Conservation (phyloP, 2,329 filamentous ascomycete species). For the Fusarium torulosum region DNA sequence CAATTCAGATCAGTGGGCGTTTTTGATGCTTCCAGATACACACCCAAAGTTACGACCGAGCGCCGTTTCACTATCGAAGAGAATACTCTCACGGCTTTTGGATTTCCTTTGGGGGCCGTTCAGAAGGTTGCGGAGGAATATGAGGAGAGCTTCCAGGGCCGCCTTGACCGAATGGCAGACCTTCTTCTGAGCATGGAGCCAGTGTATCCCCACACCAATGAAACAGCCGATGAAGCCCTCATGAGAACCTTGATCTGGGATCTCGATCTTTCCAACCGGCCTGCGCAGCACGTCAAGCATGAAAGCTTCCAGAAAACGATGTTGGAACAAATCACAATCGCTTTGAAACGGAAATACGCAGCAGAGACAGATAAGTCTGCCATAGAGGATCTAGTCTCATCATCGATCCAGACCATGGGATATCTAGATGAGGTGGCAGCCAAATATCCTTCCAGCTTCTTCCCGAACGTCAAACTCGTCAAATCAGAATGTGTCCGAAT, state of each 20-base stretch:
- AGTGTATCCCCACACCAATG: neutral
- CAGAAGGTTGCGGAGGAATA: neutral
- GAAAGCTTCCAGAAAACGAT: neutral
- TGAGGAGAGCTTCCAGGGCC: neutral
- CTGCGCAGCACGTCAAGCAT: neutral
- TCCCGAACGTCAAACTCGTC: neutral
- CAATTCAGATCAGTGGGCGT: neutral
- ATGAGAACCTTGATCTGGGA: conserved; percentile 15
- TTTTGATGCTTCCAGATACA: neutral
- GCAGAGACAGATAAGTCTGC: neutral
- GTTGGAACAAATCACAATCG: neutral
- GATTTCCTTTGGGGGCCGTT: neutral
- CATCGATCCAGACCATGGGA: rapidly evolving
- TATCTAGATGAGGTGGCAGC: neutral
- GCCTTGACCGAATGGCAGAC: rapidly evolving
- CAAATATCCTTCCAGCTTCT: neutral
- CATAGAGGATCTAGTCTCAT: rapidly evolving
- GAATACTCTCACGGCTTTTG: rapidly evolving
- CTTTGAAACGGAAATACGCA: neutral
- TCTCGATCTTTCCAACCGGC: neutral
- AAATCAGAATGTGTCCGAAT: neutral
- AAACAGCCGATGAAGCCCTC: neutral
- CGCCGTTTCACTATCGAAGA: neutral
- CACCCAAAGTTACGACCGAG: neutral
- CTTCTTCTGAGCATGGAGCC: neutral